These are phyloP conservation scores for Rutstroemia sydowiana DNA, from an alignment of 2,329 filamentous ascomycete genomes.

Conservation along the genomic window DNA sequence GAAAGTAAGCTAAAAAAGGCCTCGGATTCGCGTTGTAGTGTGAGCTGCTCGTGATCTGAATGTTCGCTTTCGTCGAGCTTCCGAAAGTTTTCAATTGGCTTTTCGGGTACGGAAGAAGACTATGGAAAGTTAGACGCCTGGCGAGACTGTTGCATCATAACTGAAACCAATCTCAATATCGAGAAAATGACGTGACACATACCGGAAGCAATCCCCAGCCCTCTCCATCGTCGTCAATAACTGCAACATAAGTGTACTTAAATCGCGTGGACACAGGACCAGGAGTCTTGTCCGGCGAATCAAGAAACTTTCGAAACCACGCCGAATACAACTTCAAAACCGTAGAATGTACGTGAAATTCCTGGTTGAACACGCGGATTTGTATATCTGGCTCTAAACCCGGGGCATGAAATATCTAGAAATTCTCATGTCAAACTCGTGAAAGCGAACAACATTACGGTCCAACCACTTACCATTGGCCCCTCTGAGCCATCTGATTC, in stretches of 20 bases:
- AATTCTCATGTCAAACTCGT: too few species aligned
- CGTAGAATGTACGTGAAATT: constrained; percentile 14
- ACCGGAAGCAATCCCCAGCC: constrained; percentile 8
- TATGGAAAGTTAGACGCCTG: neutral
- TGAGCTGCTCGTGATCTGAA: too few species aligned
- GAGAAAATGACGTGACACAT: too few species aligned
- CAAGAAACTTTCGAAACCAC: constrained; percentile 11
- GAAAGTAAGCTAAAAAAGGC: constrained; percentile 12
- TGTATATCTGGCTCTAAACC: neutral
- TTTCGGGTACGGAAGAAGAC: too few species aligned
- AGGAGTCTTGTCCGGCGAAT: neutral
- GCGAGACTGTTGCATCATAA: neutral
- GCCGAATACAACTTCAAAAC: constrained; percentile 10
- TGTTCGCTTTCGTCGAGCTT: neutral
- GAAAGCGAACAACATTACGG: too few species aligned
- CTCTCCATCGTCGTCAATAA: constrained; percentile 11
- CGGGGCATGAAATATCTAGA: too few species aligned
- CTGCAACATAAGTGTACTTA: constrained; percentile 14
- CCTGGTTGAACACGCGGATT: neutral
- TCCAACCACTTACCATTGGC: too few species aligned
- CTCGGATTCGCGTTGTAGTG: too few species aligned
- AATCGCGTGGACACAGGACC: neutral
- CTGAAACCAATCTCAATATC: too few species aligned
- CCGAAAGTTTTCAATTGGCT: too few species aligned
- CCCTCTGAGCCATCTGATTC: too few species aligned